Conservation (phyloP, 139 green algal genomes). For the Haematococcus sp. region DNA sequence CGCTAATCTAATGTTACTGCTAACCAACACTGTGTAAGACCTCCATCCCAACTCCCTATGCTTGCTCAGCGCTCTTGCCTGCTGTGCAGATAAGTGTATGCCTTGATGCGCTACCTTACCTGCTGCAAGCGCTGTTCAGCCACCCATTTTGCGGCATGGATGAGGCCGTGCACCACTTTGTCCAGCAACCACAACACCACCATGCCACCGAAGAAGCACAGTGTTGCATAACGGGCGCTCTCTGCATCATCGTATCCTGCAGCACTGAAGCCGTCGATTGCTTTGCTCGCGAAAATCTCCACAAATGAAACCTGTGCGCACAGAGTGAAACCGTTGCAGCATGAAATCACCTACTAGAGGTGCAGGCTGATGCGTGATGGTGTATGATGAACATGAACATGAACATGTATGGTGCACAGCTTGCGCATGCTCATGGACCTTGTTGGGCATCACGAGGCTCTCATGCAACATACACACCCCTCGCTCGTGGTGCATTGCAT, state of each 20-base stretch:
- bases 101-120: too few relatives aligned
- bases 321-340: not conserved
- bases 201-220: slow-evolving; percentile 70
- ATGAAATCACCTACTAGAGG: not conserved
- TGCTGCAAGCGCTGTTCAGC: not conserved
- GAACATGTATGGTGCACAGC: too few relatives aligned
- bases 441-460: too few relatives aligned
- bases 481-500: too few relatives aligned
- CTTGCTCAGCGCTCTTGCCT: too few relatives aligned
- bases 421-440: too few relatives aligned
- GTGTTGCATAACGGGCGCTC: slow-evolving; percentile 49
- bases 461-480: too few relatives aligned
- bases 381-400: slow-evolving; percentile 31
- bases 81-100: too few relatives aligned
- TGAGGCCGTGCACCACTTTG: slow-evolving; percentile 5
- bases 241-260: slow-evolving; percentile 23
- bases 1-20: too few relatives aligned
- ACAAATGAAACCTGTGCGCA: slow-evolving; percentile 57
- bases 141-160: not conserved
- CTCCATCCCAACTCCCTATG: too few relatives aligned
- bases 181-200: slow-evolving; percentile 45
- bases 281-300: slow-evolving; percentile 63
- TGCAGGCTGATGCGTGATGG: not conserved
- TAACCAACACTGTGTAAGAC: too few relatives aligned
- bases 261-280: slow-evolving; percentile 43